Conservation (phyloP, 2,329 filamentous ascomycete genomes). For the Trichoderma brevicompactum region DNA sequence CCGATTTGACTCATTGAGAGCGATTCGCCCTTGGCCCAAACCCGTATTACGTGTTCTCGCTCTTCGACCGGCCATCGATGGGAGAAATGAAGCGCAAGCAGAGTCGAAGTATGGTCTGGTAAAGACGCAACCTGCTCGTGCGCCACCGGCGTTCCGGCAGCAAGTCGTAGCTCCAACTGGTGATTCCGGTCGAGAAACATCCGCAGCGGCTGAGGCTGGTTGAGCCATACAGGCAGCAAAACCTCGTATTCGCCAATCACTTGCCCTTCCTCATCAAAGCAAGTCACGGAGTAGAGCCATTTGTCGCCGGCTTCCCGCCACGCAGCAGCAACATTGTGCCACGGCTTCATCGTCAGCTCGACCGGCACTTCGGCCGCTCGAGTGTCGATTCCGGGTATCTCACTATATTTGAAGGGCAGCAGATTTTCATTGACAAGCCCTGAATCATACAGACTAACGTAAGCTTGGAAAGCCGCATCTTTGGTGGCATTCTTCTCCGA, state of each 20-base stretch:
- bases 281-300: conserved; percentile 40
- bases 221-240: conserved; percentile 50
- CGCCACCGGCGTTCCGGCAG: conserved; percentile 31
- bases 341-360: conserved; percentile 51
- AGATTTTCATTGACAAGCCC: conserved; percentile 79
- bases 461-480: conserved; percentile 84
- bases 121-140: conserved; percentile 30
- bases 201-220: conserved; percentile 43
- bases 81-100: conserved; percentile 54
- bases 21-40: conserved; percentile 39
- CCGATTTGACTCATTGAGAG: conserved; percentile 43
- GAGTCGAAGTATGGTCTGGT: conserved; percentile 50
- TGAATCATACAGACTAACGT: conserved; percentile 67
- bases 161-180: conserved; percentile 42
- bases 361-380: conserved; percentile 45
- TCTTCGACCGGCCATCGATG: conserved; percentile 51
- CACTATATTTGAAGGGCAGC: conserved; percentile 61
- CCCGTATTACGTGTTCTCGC: conserved; percentile 49
- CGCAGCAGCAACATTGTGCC: conserved; percentile 50
- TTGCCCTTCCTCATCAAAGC: conserved; percentile 42
- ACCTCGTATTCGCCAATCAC: conserved; percentile 48
- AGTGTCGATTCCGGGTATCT: conserved; percentile 46
- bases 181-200: conserved; percentile 47
- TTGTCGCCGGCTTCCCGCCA: conserved; percentile 44
- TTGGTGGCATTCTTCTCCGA: conserved; percentile 74